Evolutionary conservation across 1,284 basidiomycete genomes (phyloP).

Genomic region (Earliella scabrosa): DNA sequence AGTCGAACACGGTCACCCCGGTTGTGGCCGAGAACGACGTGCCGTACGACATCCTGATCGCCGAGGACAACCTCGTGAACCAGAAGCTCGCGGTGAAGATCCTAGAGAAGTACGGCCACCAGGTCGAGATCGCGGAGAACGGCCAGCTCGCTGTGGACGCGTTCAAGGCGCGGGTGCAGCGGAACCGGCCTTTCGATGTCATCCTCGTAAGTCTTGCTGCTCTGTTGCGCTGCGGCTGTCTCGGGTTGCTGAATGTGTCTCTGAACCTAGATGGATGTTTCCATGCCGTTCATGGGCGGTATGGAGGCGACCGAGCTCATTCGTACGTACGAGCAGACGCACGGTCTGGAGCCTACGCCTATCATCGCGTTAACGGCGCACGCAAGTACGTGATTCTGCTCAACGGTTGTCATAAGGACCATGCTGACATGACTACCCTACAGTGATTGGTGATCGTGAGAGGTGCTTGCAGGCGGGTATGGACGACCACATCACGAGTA

Average conservation of each 20-base stretch:
- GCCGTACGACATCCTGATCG: constrained; percentile 92
- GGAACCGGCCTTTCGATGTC: constrained; percentile 81
- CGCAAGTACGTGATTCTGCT: constrained; percentile 63
- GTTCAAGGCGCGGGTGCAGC: constrained; percentile 79
- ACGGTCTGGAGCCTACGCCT: constrained; percentile 77
- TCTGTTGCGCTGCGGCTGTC: neutral
- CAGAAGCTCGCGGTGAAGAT: constrained; percentile 98
- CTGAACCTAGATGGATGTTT: constrained; percentile 88
- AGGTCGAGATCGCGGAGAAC: constrained; percentile 97
- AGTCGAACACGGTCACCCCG: constrained; percentile 88
- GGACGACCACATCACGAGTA: constrained; percentile 81
- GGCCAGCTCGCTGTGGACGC: constrained; percentile 91
- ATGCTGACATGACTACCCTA: constrained; percentile 28
- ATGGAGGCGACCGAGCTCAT: constrained; percentile 90
- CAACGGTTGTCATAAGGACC: neutral
- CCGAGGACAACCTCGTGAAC: constrained; percentile 98
- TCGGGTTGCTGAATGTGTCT: neutral
- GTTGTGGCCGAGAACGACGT: constrained; percentile 82
- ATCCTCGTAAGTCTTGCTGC: constrained; percentile 66
- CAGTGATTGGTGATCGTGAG: constrained; percentile 96
- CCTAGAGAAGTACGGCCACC: constrained; percentile 95
- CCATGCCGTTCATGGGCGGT: constrained; percentile 97
- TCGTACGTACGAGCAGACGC: constrained; percentile 80
- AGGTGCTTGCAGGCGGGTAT: constrained; percentile 92
- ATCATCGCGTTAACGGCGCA: constrained; percentile 96